A percentile compares a stretch with the other conserved stretches of the same genome.
Evolutionary conservation across 2,329 filamentous ascomycete genomes (phyloP).

Genomic region (Penicillium frequentans): DNA sequence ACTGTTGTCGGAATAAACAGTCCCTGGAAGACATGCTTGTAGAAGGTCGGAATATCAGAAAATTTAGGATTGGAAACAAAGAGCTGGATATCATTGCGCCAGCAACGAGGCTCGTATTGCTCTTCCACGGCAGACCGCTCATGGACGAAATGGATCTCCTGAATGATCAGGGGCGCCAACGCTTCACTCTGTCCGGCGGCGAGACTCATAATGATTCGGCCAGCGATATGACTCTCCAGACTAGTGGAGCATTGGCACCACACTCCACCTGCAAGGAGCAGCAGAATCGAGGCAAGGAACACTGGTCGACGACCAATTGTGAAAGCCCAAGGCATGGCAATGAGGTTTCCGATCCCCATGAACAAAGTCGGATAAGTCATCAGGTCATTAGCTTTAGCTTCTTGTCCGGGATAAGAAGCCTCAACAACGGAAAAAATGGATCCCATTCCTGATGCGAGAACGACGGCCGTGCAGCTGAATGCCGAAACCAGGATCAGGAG

Average conservation of each 20-base stretch:
- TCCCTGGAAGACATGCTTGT: constrained; percentile 11
- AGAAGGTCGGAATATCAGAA: constrained; percentile 8
- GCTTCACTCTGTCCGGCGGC: constrained; percentile 15
- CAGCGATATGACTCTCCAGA: constrained; percentile 14
- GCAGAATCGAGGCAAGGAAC: constrained; percentile 10
- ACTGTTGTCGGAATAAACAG: constrained; percentile 7
- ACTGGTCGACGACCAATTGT: constrained; percentile 16
- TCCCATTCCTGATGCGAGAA: constrained; percentile 39
- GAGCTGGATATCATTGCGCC: constrained; percentile 9
- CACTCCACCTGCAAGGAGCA: constrained; percentile 8
- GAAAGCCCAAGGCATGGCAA: constrained; percentile 15
- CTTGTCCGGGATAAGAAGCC: constrained; percentile 10
- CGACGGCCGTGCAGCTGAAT: constrained; percentile 12
- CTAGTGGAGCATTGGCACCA: constrained; percentile 16
- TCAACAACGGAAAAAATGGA: constrained; percentile 28
- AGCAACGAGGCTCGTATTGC: constrained; percentile 4
- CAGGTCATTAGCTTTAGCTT: constrained; percentile 33
- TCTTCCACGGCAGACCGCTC: neutral
- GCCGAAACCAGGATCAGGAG: constrained; percentile 7
- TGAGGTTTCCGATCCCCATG: constrained; percentile 22
- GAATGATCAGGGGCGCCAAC: constrained; percentile 10
- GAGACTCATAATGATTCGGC: constrained; percentile 12
- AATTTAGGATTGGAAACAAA: neutral
- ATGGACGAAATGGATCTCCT: constrained; percentile 15
- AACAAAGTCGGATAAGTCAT: constrained; percentile 31